These are phyloP conservation scores for Tilletia indica DNA, from an alignment of 1,284 basidiomycete genomes.

Conservation along the genomic window DNA sequence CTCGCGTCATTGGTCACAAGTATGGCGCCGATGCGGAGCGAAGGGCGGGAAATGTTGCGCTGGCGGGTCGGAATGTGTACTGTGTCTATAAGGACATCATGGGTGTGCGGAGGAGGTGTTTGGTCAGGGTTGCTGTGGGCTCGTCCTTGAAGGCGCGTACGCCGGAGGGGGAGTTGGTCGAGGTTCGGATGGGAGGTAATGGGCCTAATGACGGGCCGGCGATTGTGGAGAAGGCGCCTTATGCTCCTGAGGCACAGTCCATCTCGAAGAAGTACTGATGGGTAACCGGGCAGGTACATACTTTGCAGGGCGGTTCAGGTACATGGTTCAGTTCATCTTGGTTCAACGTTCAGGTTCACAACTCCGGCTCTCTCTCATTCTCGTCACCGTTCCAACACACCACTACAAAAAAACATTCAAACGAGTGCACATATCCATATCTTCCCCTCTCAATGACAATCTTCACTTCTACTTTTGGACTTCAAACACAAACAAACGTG, in stretches of 20 bases:
- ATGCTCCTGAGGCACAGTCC: not conserved
- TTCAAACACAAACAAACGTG: too few relatives aligned
- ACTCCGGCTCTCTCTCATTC: too few relatives aligned
- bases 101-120: conserved; percentile 46
- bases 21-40: conserved; percentile 53
- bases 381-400: too few relatives aligned
- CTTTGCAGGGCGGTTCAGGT: too few relatives aligned
- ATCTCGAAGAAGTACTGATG: too few relatives aligned
- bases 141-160: conserved; percentile 12
- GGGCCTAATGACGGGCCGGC: not conserved
- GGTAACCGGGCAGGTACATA: too few relatives aligned
- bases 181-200: not conserved
- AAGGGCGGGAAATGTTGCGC: conserved; percentile 42
- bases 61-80: conserved; percentile 45
- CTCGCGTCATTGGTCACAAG: conserved; percentile 52
- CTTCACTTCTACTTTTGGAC: too few relatives aligned
- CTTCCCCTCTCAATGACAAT: too few relatives aligned
- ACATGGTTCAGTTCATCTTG: too few relatives aligned
- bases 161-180: not conserved
- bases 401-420: too few relatives aligned
- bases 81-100: conserved; percentile 53
- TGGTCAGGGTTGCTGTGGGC: conserved; percentile 51
- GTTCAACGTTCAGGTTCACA: too few relatives aligned
- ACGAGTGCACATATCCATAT: too few relatives aligned
- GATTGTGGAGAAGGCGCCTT: not conserved